Base-by-base conservation (phyloP, 805 yeast species). In the Candida easanensis region DNA sequence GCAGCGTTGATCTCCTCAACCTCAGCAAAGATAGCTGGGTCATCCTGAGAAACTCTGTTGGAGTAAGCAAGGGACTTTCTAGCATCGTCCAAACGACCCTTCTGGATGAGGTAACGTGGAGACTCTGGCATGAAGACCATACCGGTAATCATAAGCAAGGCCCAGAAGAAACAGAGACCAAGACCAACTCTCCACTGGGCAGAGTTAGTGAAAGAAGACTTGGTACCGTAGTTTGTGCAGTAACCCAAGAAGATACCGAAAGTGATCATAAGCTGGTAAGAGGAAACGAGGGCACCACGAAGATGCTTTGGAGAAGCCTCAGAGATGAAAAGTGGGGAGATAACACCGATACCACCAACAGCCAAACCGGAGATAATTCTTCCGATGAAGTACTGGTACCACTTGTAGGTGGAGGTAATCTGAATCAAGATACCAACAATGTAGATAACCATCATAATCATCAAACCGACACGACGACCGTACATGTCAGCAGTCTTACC, bases 151-250 rank as follows among this genome's bases (percentile, higher is more conserved):
- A 66, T 60, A 42, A 64, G 49, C 15, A 66, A 36, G 38, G 71
- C 71, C 75, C 75, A 74, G 23, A 69, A 67, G 53, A 73, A 74
- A 57, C 73, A 69, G 49, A 79, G 63, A 48, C 83, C 84, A 58
- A 82, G 68, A 45, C 84, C 86, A 52, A 82, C 73, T 76, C 88
- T 79, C 88, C 88, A 83, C 67, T 80, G 84, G 10, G 65, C 88
- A 33, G 90, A 82, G 69, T 83, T 82, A 58, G 76, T 71, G 60
- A 65, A 68, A 23, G n/a, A n/a, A n/a, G 43, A 52, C 49, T 77
- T 75, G 47, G 87, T 79, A 64, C 88, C 89, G 62, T 74, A 83
- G 46, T 79, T 80, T 41, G 82, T 72, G 66, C 88, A 82, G 74
- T 82, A 82, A 63, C 89, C 90, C 53, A 83, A 68, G 67, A 83